Conservation (phyloP, 345 rosid genomes). For the Linum lewisii region DNA sequence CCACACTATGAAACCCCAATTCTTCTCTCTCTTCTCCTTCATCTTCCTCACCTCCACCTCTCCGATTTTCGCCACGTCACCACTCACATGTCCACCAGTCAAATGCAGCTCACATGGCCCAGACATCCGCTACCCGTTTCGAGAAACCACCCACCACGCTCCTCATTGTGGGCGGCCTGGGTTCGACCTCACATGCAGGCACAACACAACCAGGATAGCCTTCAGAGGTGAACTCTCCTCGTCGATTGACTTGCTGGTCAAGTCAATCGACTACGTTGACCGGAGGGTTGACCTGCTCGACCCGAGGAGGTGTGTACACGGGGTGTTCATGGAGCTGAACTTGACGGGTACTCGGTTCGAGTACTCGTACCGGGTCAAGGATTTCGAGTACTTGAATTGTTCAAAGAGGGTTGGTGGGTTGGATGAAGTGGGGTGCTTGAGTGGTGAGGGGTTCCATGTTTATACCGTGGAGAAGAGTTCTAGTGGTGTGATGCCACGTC, state of each 20-base stretch:
- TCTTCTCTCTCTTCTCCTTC: background rate
- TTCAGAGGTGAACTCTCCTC: constrained; percentile 41
- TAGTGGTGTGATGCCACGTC: constrained; percentile 11
- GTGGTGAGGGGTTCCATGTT: constrained; percentile 31
- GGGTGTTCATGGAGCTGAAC: constrained; percentile 50
- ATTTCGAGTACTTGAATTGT: constrained; percentile 50
- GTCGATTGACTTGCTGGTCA: constrained; percentile 36
- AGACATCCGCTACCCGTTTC: constrained; percentile 42
- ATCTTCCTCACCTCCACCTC: constrained; percentile 4
- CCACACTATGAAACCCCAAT: background rate
- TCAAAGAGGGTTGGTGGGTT: constrained; percentile 25
- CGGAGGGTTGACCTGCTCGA: constrained; percentile 35
- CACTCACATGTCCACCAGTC: constrained; percentile 14
- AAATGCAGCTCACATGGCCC: constrained; percentile 27
- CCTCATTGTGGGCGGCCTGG: constrained; percentile 22
- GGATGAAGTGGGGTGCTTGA: constrained; percentile 40
- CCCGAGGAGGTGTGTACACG: constrained; percentile 44
- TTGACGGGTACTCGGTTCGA: constrained; percentile 40
- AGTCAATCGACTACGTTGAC: constrained; percentile 36
- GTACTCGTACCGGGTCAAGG: constrained; percentile 35
- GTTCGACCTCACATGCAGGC: constrained; percentile 38
- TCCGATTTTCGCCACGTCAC: background rate
- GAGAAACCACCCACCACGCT: constrained; percentile 15
- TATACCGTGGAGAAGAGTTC: constrained; percentile 26
- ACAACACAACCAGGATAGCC: constrained; percentile 30